Evolutionary conservation across 768 basidiomycete species (phyloP).

Genomic region (Mycena epipterygia): DNA sequence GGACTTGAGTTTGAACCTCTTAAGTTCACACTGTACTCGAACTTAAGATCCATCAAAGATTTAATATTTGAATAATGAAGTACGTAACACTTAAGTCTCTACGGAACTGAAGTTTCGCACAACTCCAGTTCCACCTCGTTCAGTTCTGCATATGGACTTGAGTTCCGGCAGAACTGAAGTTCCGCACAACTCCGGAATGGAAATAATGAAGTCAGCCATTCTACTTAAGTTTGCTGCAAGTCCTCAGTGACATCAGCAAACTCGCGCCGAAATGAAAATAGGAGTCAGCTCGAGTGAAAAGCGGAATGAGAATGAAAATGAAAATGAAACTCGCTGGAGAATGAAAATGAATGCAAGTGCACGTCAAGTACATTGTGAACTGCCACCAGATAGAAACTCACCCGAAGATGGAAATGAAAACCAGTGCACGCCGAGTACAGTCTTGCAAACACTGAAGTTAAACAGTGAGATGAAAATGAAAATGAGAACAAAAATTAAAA

Average conservation of each 20-base stretch:
- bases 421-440: neutral
- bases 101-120: neutral
- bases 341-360: neutral
- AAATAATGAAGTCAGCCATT: no score
- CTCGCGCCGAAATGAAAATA: no score
- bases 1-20: neutral
- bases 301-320: no score
- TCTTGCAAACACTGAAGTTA: neutral
- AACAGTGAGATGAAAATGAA: neutral
- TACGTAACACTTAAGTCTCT: constrained; percentile 9
- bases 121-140: no score
- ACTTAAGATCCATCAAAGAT: constrained; percentile 6
- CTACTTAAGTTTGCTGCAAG: no score
- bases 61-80: constrained; percentile 9
- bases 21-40: neutral
- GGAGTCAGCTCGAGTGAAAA: no score
- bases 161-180: neutral
- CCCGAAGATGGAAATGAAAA: neutral
- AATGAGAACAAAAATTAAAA: neutral
- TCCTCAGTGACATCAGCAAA: no score
- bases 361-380: neutral
- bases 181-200: neutral
- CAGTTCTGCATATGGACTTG: neutral
- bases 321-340: no score
- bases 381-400: neutral